Base-by-base conservation (phyloP, 176 grass and related monocot genomes). In the Typha latifolia region DNA sequence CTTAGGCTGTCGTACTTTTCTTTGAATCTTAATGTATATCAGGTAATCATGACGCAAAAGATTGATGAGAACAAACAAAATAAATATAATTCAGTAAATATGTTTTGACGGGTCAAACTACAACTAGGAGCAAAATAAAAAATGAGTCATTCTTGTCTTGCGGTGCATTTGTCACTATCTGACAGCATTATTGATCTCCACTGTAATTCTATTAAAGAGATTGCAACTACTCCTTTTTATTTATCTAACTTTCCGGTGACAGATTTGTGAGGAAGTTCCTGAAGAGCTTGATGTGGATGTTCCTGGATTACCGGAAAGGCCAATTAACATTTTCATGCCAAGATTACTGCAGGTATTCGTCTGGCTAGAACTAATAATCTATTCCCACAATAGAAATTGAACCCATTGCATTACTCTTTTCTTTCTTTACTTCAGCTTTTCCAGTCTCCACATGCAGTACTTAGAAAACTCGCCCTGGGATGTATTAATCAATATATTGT, bases 201-300 rank as follows among this genome's bases (percentile, higher is more conserved):
- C 8, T 43, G 37, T 43, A 43, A 43, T 37, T 37, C 0, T 37
- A 37, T 37, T 37, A 37, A 37, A 37, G 34, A 37, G 4, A 37
- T 37, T 37, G 34, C 34, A 37, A 37, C 34, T 37, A 37, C 37
- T 43, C 6, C 1, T 43, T 43, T 9, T 59, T 59, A 59, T 59
- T n/a, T 59, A 59, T 56, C 14, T 59, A 61, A 0, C 66, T 62
- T 69, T 70, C 49, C 62, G 24, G 62, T 65, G 34, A 18, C 80
- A 97, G 93, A 97, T 97, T 49, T 97, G 93, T 71, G 93, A 97
- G 77, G 93, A 97, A 71, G 81, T 97, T n/a, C 93, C 93, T 4
- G 93, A 97, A 80, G 85, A 91, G 63, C 80, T 97, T 32, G 93
- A 97, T 82, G 72, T 83, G 6, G 93, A 97, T 87, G 83, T 92